These are phyloP conservation scores for Nannochloris sp. DNA, from an alignment of 139 green algal species.

Conservation along the genomic window DNA sequence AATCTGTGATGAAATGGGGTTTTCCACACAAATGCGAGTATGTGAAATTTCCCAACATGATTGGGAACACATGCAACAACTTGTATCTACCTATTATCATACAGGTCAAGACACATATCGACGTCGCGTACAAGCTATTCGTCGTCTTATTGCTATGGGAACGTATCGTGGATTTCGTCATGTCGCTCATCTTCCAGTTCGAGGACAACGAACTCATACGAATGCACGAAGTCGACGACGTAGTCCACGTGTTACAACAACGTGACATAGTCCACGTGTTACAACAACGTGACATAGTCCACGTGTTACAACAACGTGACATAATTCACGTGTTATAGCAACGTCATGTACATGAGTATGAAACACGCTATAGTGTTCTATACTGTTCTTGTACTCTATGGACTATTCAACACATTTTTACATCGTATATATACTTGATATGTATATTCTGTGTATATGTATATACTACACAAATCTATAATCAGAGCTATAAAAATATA, in stretches of 20 bases:
- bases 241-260: neutral
- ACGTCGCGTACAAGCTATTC: slow-evolving; percentile 22
- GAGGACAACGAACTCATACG: slow-evolving; percentile 42
- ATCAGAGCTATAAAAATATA: neutral
- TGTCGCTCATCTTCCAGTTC: slow-evolving; percentile 33
- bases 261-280: too few relatives aligned
- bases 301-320: neutral
- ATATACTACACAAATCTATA: too few relatives aligned
- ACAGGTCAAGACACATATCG: slow-evolving; percentile 27
- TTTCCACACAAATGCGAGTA: slow-evolving; percentile 31
- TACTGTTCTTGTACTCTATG: too few relatives aligned
- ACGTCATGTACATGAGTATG: too few relatives aligned
- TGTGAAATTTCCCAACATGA: slow-evolving; percentile 27
- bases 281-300: neutral
- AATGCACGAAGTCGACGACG: slow-evolving; percentile 33
- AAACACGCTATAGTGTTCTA: too few relatives aligned
- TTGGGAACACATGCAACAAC: slow-evolving; percentile 32
- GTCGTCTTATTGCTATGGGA: slow-evolving; percentile 36
- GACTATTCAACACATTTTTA: too few relatives aligned
- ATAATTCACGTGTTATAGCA: too few relatives aligned
- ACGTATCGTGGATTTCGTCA: slow-evolving; percentile 45
- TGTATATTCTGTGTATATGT: too few relatives aligned
- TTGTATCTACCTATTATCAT: slow-evolving; percentile 33
- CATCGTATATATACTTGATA: too few relatives aligned
- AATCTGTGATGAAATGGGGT: slow-evolving; percentile 37